These are phyloP conservation scores for Tolypocladium tropicale DNA, from an alignment of 2,329 filamentous ascomycete genomes.

Conservation along the genomic window DNA sequence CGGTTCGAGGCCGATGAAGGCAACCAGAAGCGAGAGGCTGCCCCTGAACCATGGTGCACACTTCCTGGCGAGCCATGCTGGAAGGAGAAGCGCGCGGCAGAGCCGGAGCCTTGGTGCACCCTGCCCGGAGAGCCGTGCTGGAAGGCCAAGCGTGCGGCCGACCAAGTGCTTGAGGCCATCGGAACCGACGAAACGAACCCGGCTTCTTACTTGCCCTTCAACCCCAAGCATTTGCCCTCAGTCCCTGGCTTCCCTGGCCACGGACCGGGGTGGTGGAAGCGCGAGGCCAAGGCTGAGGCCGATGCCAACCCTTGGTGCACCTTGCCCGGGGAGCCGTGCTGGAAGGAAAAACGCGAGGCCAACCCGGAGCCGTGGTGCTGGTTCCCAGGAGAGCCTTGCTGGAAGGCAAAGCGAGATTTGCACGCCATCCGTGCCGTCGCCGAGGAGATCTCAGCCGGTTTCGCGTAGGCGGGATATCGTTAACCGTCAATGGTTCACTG, in stretches of 20 bases:
- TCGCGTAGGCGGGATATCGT: conserved; percentile 14
- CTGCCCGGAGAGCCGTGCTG: conserved; percentile 10
- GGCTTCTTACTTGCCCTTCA: conserved; percentile 14
- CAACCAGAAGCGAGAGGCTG: conserved; percentile 11
- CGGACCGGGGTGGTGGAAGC: conserved; percentile 18
- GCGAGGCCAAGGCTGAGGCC: conserved; percentile 9
- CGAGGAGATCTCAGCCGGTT: conserved; percentile 13
- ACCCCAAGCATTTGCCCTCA: conserved; percentile 12
- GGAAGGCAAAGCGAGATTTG: conserved; percentile 24
- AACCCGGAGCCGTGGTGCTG: conserved; percentile 18
- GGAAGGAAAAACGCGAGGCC: neutral
- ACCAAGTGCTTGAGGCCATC: conserved; percentile 21
- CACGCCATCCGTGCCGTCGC: conserved; percentile 15
- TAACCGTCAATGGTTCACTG: neutral
- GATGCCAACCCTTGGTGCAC: conserved; percentile 4
- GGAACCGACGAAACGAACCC: conserved; percentile 13
- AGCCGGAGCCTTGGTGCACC: neutral
- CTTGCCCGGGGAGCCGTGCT: conserved; percentile 11
- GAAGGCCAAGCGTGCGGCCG: conserved; percentile 21
- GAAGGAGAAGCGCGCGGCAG: conserved; percentile 18
- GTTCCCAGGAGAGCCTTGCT: conserved; percentile 26
- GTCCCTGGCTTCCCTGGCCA: neutral
- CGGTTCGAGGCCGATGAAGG: conserved; percentile 12
- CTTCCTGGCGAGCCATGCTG: conserved; percentile 27
- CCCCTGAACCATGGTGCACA: conserved; percentile 21